Base-by-base conservation (phyloP, 2,329 filamentous ascomycete genomes). In the Colletotrichum australisinense region DNA sequence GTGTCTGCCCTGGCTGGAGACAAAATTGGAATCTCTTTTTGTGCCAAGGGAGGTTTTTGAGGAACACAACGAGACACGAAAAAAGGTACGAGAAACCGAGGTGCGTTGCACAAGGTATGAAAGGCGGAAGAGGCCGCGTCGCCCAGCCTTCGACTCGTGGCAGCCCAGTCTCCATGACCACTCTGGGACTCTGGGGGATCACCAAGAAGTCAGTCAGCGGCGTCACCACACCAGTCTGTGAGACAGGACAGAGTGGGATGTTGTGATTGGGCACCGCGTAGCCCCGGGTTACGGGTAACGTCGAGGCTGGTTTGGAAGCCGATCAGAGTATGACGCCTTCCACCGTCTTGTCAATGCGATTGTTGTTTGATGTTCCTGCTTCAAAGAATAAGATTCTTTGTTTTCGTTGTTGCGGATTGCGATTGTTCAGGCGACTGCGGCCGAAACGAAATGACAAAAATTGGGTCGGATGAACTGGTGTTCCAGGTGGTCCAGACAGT, bases 61-160 rank as follows among this genome's bases (percentile, higher is more conserved):
- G 22, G 28, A 22, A 68, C 6, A 32, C 16, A 56, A 38, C 16
- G 19, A 49, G 42, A 49, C 42, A 28, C 5, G 42, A 32, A 46
- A 72, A 63, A 63, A 69, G 66, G 58, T 46, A 72, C 58, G 59
- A 64, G 30, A 22, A 46, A 49, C 30, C 59, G 30, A 30, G 60
- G 46, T 55, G 22, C 49, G 66, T 49, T 19, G 42, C 32, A 69
- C 60, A 70, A 57, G 60, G 32, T 49, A 16, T 16, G 67, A 59
- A 26, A 35, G 65, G 58, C 64, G 64, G 53, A 38, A 53, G 66
- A 24, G 69, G 67, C 69, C 65, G 66, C 55, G 59, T 64, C 55
- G 66, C 70, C 53, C 59, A 69, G 59, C 58, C 59, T 26, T 49
- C 38, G 42, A 42, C 70, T 73, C 67, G 67, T 70, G 70, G 67